phyloP scores from a whole-genome alignment of 176 grass and related monocot genomes.

The Musa beccarii region DNA sequence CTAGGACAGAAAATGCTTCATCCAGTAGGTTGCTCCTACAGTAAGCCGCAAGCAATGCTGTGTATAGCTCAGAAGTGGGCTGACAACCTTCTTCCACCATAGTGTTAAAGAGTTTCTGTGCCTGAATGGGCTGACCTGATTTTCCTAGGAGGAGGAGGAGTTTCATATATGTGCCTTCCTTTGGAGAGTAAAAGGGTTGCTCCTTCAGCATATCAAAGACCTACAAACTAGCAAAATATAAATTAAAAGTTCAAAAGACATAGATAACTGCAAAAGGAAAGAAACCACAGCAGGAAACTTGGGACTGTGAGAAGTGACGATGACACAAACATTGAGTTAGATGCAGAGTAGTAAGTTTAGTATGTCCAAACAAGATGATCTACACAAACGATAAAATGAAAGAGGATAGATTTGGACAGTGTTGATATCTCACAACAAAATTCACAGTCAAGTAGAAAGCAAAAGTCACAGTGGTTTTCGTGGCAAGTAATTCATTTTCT shows the following conservation, averaged over 20 bases:
- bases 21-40: slow-evolving; percentile 49
- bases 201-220: slow-evolving; percentile 79
- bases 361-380: background rate
- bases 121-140: slow-evolving; percentile 44
- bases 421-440: background rate
- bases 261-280: background rate
- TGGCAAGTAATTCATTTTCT: background rate
- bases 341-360: background rate
- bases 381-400: background rate
- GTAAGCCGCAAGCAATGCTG: slow-evolving; percentile 62
- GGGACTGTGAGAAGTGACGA: background rate
- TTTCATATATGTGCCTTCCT: slow-evolving; percentile 84
- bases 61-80: slow-evolving; percentile 60
- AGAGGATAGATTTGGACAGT: background rate
- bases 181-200: slow-evolving; percentile 74
- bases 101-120: slow-evolving; percentile 47
- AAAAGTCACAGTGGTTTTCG: background rate
- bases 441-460: background rate
- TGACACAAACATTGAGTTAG: background rate
- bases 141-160: slow-evolving; percentile 55
- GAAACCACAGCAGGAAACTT: background rate
- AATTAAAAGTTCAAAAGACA: background rate
- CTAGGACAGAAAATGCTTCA: slow-evolving; percentile 49
- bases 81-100: slow-evolving; percentile 57
- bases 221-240: slow-evolving; percentile 13